Evolutionary conservation across 73 alveolate genomes (phyloP).

Genomic region (Symbiodinium natans): DNA sequence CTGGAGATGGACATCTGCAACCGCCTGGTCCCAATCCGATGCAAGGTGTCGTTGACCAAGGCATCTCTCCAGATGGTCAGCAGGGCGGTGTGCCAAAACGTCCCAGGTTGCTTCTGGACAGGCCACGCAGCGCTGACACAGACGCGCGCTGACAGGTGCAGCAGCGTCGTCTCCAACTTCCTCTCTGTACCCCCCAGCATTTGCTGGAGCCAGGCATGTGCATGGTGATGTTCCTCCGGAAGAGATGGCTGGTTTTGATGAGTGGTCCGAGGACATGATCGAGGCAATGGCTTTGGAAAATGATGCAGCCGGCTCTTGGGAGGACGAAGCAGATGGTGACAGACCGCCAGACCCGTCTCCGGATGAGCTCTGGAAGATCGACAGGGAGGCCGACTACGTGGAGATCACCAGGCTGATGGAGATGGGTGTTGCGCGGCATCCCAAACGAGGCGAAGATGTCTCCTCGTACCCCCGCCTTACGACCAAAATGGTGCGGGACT

Average conservation of each 20-base stretch:
- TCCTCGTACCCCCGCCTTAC: neutral
- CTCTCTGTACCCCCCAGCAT: neutral
- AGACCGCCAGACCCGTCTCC: neutral
- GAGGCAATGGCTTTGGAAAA: neutral
- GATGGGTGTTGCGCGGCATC: neutral
- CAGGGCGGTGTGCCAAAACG: neutral
- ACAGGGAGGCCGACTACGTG: neutral
- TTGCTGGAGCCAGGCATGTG: neutral
- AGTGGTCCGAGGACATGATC: neutral
- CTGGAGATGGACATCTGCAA: neutral
- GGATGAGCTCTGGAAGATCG: neutral
- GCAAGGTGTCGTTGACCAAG: neutral
- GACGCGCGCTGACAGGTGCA: neutral
- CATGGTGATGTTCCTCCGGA: neutral
- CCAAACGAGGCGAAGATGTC: neutral
- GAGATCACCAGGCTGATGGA: neutral
- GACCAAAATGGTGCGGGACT: neutral
- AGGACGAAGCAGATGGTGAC: neutral
- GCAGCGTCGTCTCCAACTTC: neutral
- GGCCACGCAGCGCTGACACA: neutral
- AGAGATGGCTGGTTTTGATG: neutral
- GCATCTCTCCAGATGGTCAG: neutral
- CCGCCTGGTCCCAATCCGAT: neutral
- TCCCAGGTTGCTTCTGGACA: neutral
- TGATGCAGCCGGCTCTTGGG: neutral